Evolutionary conservation across 1,284 basidiomycete genomes (phyloP).

Genomic region (Athelia psychrophila): DNA sequence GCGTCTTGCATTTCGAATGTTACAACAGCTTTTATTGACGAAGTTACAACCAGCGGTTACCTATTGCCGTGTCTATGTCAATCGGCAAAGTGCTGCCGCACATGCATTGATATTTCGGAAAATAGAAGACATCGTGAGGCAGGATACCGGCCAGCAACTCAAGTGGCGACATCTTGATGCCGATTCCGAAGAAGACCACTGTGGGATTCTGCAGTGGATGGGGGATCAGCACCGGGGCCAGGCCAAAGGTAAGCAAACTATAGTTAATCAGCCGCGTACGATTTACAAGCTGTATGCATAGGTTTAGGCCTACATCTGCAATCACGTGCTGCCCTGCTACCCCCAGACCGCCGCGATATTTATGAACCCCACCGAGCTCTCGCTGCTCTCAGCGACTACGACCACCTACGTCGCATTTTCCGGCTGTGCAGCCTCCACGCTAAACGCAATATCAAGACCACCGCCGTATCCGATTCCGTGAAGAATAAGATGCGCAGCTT

Average conservation of each 20-base stretch:
- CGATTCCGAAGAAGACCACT: constrained; percentile 3
- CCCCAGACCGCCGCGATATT: constrained; percentile 7
- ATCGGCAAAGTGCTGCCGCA: constrained; percentile 16
- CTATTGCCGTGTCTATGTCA: constrained; percentile 20
- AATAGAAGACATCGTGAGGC: constrained; percentile 18
- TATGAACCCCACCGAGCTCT: constrained; percentile 9
- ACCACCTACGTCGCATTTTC: constrained; percentile 19
- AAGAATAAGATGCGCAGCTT: constrained; percentile 19
- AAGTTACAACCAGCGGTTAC: constrained; percentile 10
- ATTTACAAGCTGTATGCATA: too few relatives aligned
- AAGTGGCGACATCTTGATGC: constrained; percentile 22
- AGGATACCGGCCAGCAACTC: constrained; percentile 18
- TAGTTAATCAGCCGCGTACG: too few relatives aligned
- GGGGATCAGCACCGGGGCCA: constrained; percentile 26
- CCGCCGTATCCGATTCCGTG: constrained; percentile 9
- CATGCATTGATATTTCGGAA: constrained; percentile 19
- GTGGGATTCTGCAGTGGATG: constrained; percentile 13
- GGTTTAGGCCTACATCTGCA: constrained; percentile 23
- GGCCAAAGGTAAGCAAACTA: constrained; percentile 22
- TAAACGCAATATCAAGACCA: constrained; percentile 15
- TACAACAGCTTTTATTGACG: too few relatives aligned
- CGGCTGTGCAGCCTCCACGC: constrained; percentile 18
- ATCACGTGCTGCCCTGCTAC: constrained; percentile 7
- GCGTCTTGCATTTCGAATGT: neutral
- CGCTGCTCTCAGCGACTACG: constrained; percentile 14